Percentiles rank a stretch among this genome's conserved stretches.
Conservation (phyloP, 495 filamentous ascomycete genomes). For the Viridothelium virens region DNA sequence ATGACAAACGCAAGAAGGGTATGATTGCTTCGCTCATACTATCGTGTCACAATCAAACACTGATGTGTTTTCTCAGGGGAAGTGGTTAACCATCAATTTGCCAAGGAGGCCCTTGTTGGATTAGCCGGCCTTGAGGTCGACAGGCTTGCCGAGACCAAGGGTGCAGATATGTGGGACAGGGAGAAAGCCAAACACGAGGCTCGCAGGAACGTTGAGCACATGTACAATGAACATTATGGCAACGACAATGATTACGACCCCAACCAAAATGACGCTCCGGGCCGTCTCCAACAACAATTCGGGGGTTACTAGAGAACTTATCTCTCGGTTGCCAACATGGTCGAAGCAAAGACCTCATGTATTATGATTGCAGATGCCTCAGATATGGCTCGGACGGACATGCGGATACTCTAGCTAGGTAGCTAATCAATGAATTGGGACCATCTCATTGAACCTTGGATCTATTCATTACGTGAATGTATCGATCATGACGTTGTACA, state of each 20-base stretch:
- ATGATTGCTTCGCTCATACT: conserved; percentile 22
- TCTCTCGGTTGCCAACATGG: not conserved
- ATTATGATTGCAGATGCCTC: not conserved
- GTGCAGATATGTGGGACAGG: conserved; percentile 58
- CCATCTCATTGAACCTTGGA: too few relatives aligned
- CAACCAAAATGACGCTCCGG: conserved; percentile 9
- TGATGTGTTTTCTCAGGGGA: conserved; percentile 46
- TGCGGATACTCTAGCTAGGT: not conserved
- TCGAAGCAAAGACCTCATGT: not conserved
- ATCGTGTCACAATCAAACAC: conserved; percentile 3
- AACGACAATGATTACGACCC: conserved; percentile 30
- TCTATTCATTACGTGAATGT: too few relatives aligned
- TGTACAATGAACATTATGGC: conserved; percentile 49
- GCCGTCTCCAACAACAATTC: conserved; percentile 10
- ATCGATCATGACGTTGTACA: too few relatives aligned
- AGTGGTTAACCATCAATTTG: conserved; percentile 60
- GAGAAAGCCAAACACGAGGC: conserved; percentile 61
- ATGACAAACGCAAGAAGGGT: conserved; percentile 66
- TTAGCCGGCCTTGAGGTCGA: conserved; percentile 68
- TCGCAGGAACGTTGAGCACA: conserved; percentile 50
- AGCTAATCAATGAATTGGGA: conserved; percentile 5
- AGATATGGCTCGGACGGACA: not conserved
- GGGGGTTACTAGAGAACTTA: not conserved
- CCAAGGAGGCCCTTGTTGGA: conserved; percentile 68
- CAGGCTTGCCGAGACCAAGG: conserved; percentile 72